Evolutionary conservation across 208 protist genomes (phyloP).

Genomic region (Trypanosoma lewisi): DNA sequence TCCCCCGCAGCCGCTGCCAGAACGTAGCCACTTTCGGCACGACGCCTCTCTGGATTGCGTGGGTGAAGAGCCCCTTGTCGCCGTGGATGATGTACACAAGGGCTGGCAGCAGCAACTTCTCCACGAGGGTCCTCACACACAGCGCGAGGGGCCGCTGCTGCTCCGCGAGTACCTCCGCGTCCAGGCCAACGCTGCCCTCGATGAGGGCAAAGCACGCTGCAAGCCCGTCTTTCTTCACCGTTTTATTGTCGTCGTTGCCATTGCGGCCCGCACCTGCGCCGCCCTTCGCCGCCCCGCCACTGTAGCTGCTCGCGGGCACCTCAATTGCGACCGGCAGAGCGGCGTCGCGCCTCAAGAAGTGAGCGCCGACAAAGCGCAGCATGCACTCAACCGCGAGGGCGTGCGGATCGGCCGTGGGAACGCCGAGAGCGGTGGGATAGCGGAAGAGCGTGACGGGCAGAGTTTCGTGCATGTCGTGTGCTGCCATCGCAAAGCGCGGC

Average conservation of each 20-base stretch:
- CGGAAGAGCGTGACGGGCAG: conserved; percentile 24
- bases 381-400: conserved; percentile 68
- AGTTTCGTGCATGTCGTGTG: not conserved
- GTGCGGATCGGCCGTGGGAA: conserved; percentile 70
- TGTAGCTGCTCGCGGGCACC: not conserved
- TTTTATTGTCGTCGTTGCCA: not conserved
- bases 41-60: conserved; percentile 44
- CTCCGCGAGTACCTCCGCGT: conserved; percentile 33
- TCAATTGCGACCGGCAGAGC: conserved; percentile 35
- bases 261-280: not conserved
- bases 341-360: conserved; percentile 40
- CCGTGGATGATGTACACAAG: conserved; percentile 72
- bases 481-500: not conserved
- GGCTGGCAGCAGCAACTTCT: conserved; percentile 64
- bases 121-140: conserved; percentile 50
- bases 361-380: conserved; percentile 51
- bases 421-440: conserved; percentile 34
- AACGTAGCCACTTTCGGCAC: conserved; percentile 59
- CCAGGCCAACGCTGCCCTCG: conserved; percentile 21
- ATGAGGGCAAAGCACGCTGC: conserved; percentile 43
- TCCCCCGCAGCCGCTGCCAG: conserved; percentile 56
- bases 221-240: conserved; percentile 31
- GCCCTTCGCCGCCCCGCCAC: too few species aligned
- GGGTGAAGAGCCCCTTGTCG: conserved; percentile 45
- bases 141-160: conserved; percentile 29